Conservation (phyloP, 495 filamentous ascomycete species). For the Gamarada debralockiae region DNA sequence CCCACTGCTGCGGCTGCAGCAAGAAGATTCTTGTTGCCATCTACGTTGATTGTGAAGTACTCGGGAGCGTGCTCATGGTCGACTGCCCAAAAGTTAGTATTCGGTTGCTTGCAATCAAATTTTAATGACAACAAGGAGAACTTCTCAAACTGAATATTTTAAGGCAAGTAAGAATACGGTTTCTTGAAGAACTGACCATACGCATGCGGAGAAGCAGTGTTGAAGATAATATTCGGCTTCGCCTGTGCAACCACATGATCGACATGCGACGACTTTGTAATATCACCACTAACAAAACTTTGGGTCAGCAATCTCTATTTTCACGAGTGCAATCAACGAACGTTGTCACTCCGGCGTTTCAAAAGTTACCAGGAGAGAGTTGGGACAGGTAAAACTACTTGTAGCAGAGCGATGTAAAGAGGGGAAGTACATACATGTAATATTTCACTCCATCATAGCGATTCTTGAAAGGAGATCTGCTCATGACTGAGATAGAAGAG, state of each 20-base stretch:
- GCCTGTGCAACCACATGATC: constrained; percentile 58
- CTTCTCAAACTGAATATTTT: too few relatives aligned
- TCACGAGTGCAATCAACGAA: too few relatives aligned
- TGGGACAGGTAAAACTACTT: too few relatives aligned
- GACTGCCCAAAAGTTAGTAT: neutral
- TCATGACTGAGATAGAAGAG: constrained; percentile 71
- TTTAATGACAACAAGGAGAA: too few relatives aligned
- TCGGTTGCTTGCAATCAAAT: too few relatives aligned
- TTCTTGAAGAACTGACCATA: constrained; percentile 3
- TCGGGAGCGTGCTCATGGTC: constrained; percentile 3
- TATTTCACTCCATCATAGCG: constrained; percentile 45
- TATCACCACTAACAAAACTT: constrained; percentile 51
- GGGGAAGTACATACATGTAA: neutral
- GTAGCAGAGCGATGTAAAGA: too few relatives aligned
- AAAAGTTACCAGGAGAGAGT: too few relatives aligned
- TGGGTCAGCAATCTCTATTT: too few relatives aligned
- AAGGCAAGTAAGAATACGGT: too few relatives aligned
- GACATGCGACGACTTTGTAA: constrained; percentile 68
- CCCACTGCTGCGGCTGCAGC: constrained; percentile 20
- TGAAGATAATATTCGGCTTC: constrained; percentile 81
- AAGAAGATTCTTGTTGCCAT: constrained; percentile 79
- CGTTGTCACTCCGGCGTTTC: too few relatives aligned
- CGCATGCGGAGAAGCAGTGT: constrained; percentile 73
- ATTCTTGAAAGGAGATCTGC: constrained; percentile 72
- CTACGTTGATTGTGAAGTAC: constrained; percentile 65